Conservation (phyloP, 164 flowering plant species). For the Stephania yunnanensis region DNA sequence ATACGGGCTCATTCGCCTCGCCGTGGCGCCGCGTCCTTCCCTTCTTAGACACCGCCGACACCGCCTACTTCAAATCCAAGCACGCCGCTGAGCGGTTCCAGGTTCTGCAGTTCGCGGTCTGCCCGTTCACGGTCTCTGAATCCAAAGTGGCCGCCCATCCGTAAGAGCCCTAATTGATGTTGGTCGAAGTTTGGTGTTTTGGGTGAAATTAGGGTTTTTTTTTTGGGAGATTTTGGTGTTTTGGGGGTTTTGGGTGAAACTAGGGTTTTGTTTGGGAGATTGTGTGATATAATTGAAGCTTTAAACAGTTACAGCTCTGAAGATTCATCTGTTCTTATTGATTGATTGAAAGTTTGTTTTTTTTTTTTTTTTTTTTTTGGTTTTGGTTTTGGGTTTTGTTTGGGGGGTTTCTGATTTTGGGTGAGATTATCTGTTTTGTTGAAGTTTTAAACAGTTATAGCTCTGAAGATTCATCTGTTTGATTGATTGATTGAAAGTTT, state of each 20-base stretch:
- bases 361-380: not conserved
- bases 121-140: slow-evolving; percentile 53
- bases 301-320: too few species aligned
- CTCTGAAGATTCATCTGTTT: too few species aligned
- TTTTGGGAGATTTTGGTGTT: not conserved
- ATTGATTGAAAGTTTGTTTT: not conserved
- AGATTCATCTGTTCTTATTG: not conserved
- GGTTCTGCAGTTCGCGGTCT: slow-evolving; percentile 71
- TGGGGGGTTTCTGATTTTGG: not conserved
- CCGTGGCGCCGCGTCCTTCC: slow-evolving; percentile 56
- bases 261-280: too few species aligned
- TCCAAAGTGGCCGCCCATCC: slow-evolving; percentile 65
- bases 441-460: too few species aligned
- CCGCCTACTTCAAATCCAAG: slow-evolving; percentile 60
- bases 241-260: not conserved
- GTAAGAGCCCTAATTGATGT: slow-evolving; percentile 29
- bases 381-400: not conserved
- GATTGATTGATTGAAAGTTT: too few species aligned
- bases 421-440: too few species aligned
- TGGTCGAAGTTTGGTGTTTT: not conserved
- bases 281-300: too few species aligned
- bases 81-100: slow-evolving; percentile 62
- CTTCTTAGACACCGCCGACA: slow-evolving; percentile 52
- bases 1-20: slow-evolving; percentile 52
- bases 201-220: not conserved